These are phyloP conservation scores for Dovyalis caffra DNA, from an alignment of 345 rosid genomes.

Conservation along the genomic window DNA sequence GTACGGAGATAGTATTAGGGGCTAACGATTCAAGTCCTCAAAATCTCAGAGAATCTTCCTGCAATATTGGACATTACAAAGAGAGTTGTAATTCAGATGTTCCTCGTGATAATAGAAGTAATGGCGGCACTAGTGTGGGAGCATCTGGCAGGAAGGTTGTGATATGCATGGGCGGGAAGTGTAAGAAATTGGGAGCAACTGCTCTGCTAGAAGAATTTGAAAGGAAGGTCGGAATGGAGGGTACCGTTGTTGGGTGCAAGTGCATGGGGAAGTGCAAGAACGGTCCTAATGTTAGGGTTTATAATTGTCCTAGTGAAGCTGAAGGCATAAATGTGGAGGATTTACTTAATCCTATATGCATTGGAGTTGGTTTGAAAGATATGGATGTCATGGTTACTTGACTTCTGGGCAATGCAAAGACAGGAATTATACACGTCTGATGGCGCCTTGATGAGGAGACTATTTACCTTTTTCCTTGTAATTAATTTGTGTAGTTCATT, in stretches of 20 bases:
- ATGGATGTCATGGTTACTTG: conserved; percentile 18
- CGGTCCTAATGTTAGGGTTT: conserved; percentile 20
- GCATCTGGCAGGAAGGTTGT: conserved; percentile 13
- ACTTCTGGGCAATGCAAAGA: conserved; percentile 9
- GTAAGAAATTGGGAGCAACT: conserved; percentile 21
- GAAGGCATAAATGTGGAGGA: neutral
- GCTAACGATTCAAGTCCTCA: neutral
- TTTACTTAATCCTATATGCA: neutral
- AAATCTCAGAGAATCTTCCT: neutral
- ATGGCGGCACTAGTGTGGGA: neutral
- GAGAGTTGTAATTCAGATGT: too few relatives aligned
- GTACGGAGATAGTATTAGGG: neutral
- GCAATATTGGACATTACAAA: too few relatives aligned
- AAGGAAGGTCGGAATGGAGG: conserved; percentile 6
- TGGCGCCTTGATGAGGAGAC: conserved; percentile 11
- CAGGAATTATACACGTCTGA: neutral
- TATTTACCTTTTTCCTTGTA: neutral
- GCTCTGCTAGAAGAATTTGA: conserved; percentile 16
- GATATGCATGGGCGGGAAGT: conserved; percentile 35
- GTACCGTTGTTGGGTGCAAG: conserved; percentile 14
- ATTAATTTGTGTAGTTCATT: neutral
- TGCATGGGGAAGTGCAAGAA: conserved; percentile 27
- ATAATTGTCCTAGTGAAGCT: neutral
- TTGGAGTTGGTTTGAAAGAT: conserved; percentile 13
- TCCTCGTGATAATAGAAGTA: neutral